phyloP scores from a whole-genome alignment of 345 rosid genomes.

The Populus euphratica region DNA sequence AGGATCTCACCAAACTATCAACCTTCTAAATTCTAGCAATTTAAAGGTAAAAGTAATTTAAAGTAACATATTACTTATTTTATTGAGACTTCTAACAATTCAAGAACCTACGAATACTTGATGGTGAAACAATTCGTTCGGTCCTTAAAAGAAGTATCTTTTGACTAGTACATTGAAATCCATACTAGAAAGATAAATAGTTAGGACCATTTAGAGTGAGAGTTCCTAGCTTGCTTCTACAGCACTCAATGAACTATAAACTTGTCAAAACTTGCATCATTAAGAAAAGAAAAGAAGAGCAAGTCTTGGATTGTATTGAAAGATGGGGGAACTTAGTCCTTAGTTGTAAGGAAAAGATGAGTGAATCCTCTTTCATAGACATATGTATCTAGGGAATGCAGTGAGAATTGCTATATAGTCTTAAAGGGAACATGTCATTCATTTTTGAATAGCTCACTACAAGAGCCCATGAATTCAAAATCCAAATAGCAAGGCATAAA shows the following conservation, averaged over 20 bases:
- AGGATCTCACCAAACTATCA: neutral
- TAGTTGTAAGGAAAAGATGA: neutral
- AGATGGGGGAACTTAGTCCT: neutral
- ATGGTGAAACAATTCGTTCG: rapidly evolving
- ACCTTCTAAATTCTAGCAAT: neutral
- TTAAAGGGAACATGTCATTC: no score
- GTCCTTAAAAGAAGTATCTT: neutral
- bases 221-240: no score
- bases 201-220: neutral
- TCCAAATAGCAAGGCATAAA: neutral
- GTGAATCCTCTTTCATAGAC: no score
- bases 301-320: neutral
- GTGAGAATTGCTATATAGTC: no score
- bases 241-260: neutral
- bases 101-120: neutral
- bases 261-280: neutral
- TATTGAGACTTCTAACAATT: neutral
- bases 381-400: neutral
- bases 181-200: neutral
- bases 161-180: neutral
- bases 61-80: neutral
- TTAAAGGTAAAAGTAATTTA: neutral
- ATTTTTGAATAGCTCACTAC: neutral
- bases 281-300: neutral
- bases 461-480: neutral